Evolutionary conservation across 2,329 filamentous ascomycete genomes (phyloP).

Genomic region (Epichloe coenophiala): DNA sequence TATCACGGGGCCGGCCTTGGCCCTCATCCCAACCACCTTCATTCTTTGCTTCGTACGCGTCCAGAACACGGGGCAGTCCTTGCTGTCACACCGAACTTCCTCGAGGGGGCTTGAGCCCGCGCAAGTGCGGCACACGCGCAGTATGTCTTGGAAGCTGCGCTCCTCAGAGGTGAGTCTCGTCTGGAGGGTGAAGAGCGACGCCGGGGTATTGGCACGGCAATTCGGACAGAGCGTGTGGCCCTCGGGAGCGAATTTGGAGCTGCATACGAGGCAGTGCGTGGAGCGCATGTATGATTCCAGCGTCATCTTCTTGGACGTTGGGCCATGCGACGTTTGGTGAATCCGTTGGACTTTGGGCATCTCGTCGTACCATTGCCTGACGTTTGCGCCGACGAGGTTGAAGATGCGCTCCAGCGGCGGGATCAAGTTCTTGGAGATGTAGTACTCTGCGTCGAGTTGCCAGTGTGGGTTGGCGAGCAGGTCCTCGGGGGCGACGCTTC

Average conservation of each 20-base stretch:
- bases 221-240: slow-evolving; percentile 37
- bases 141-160: slow-evolving; percentile 47
- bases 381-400: slow-evolving; percentile 86
- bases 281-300: slow-evolving; percentile 86
- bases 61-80: slow-evolving; percentile 90
- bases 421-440: slow-evolving; percentile 91
- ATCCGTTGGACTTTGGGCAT: slow-evolving; percentile 85
- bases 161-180: slow-evolving; percentile 50
- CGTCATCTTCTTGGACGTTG: slow-evolving; percentile 45
- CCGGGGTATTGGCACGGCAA: slow-evolving; percentile 41
- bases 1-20: slow-evolving; percentile 18
- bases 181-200: slow-evolving; percentile 52
- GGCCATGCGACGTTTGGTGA: slow-evolving; percentile 20
- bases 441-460: slow-evolving; percentile 87
- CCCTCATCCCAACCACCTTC: slow-evolving; percentile 27
- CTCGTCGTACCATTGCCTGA: slow-evolving; percentile 85
- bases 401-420: slow-evolving; percentile 93
- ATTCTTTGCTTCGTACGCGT: slow-evolving; percentile 51
- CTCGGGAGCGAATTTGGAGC: slow-evolving; percentile 15
- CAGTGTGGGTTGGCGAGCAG: slow-evolving; percentile 64
- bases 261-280: slow-evolving; percentile 66
- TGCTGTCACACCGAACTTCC: slow-evolving; percentile 73
- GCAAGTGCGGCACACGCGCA: slow-evolving; percentile 67
- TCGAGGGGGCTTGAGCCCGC: slow-evolving; percentile 61
- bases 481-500: slow-evolving; percentile 78